phyloP scores from a whole-genome alignment of 441 rosid genomes.

The Viola pubescens region DNA sequence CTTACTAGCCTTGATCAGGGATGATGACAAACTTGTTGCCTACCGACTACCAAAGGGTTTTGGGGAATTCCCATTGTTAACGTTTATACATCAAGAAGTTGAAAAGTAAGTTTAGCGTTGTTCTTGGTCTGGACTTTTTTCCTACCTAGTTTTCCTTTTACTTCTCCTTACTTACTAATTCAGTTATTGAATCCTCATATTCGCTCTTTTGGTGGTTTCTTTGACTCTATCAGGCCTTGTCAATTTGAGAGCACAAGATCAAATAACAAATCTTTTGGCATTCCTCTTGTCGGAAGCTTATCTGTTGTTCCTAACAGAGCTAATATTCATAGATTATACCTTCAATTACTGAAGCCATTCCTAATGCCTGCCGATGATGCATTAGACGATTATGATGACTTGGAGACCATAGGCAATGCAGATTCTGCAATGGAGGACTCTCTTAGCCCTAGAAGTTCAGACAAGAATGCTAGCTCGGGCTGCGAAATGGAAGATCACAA shows the following conservation, averaged over 20 bases:
- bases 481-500: conserved; percentile 32
- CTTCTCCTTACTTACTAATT: not conserved
- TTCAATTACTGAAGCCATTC: conserved; percentile 57
- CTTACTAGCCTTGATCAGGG: conserved; percentile 51
- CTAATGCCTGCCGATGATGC: conserved; percentile 35
- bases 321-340: conserved; percentile 47
- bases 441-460: conserved; percentile 21
- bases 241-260: conserved; percentile 13
- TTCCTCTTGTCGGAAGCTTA: conserved; percentile 77
- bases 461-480: conserved; percentile 26
- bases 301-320: conserved; percentile 40
- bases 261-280: conserved; percentile 35
- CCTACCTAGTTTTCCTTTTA: conserved; percentile 8
- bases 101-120: conserved; percentile 34
- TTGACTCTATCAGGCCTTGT: conserved; percentile 16
- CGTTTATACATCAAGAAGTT: conserved; percentile 39
- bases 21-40: conserved; percentile 56
- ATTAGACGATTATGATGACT: conserved; percentile 26
- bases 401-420: conserved; percentile 20
- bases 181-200: not conserved
- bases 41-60: conserved; percentile 42
- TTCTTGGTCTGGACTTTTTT: not conserved
- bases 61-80: conserved; percentile 36
- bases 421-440: conserved; percentile 31
- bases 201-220: not conserved